These are phyloP conservation scores for Botrytis paeoniae DNA, from an alignment of 2,329 filamentous ascomycete genomes.

Conservation along the genomic window DNA sequence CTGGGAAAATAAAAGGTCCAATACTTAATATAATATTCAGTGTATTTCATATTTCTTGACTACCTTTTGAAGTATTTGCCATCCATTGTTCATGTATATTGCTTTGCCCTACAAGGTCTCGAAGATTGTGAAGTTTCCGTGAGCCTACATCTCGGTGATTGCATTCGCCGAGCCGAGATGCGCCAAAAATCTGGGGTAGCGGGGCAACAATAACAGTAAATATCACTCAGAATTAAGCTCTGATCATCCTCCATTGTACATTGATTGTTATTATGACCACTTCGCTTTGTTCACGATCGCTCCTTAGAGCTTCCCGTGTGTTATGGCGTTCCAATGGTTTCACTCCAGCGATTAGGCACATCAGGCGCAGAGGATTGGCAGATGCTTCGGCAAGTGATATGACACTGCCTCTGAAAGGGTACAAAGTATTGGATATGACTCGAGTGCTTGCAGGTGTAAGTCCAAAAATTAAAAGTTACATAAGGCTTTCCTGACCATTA, in stretches of 20 bases:
- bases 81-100: neutral
- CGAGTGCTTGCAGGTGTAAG: constrained; percentile 89
- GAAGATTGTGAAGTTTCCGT: neutral
- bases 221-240: constrained; percentile 4
- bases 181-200: constrained; percentile 23
- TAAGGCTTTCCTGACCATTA: constrained; percentile 8
- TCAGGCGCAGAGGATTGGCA: constrained; percentile 28
- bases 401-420: constrained; percentile 73
- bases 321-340: constrained; percentile 25
- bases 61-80: neutral
- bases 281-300: constrained; percentile 18
- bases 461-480: constrained; percentile 28
- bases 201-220: constrained; percentile 13
- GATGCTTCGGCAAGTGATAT: constrained; percentile 33
- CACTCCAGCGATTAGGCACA: constrained; percentile 12
- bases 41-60: neutral
- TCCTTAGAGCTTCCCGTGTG: constrained; percentile 27
- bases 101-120: neutral
- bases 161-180: constrained; percentile 14
- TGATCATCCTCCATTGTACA: constrained; percentile 2
- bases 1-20: neutral
- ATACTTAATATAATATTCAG: constrained; percentile 15
- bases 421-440: constrained; percentile 93
- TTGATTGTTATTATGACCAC: constrained; percentile 22
- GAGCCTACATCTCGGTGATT: neutral